Base-by-base conservation (phyloP, 2,329 filamentous ascomycete genomes). In the Sporothrix pseudoabietina region DNA sequence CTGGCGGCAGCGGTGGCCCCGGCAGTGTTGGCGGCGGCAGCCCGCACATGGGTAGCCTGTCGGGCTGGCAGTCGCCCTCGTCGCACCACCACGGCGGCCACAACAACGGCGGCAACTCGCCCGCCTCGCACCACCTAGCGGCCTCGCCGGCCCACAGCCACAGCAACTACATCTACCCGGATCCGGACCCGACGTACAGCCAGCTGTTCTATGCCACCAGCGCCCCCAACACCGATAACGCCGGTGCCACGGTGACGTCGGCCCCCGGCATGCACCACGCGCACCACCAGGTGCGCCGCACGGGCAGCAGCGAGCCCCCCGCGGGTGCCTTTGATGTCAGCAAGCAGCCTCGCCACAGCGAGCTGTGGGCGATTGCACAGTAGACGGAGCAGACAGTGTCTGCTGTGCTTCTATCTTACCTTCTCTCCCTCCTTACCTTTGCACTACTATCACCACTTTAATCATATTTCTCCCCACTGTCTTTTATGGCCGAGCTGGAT, bases 1-100 rank as follows among this genome's bases (percentile, higher is more conserved):
- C 71, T 30, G 44, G 71, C 90, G 92, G 77, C 6, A 44, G 57
- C 59, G 69, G 72, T 19, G 70, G 57, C 9, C 55, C 73, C 0
- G 89, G 87, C 1, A 81, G 87, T 72, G 97, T 93, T 79, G 91
- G 88, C n/a, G 89, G 85, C 73, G 92, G 92, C 71, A 97, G 94
- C 81, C 94, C 95, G 69, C 94, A 98, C 81, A 93, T 97, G 89
- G 83, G 84, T 75, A 90, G 87, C 75, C 87, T 93, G 75, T 52
- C 65, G 9, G 92, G 93, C 72, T 98, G 95, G 94, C 92, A 94
- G 77, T 97, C 94, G 4, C 94, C 94, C 4, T 89, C 90, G 1
- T 69, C 92, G 94, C 77, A 88, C 89, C 76, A 87, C 88, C 44
- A 89, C 94, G 76, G 89, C 91, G 10, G 91, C 19, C 59, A 63